Conservation (phyloP, 768 basidiomycete species). For the Sporobolomyces phaffii region DNA sequence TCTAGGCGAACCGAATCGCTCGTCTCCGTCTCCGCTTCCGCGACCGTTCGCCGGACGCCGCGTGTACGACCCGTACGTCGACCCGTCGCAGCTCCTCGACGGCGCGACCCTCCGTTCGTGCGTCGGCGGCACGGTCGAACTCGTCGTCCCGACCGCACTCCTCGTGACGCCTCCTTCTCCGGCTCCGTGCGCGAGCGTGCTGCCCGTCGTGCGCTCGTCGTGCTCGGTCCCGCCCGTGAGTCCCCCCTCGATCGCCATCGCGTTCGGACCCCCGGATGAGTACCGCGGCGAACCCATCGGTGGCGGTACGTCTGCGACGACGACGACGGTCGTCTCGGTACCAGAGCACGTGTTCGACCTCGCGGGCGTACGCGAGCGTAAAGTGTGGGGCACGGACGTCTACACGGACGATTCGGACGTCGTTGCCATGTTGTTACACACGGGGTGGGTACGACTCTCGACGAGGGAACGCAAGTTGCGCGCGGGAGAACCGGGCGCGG, state of each 20-base stretch:
- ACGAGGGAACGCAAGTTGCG: background rate
- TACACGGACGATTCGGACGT: slow-evolving; percentile 52
- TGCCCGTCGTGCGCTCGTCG: background rate
- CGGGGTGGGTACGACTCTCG: slow-evolving; percentile 47
- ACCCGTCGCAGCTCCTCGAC: slow-evolving; percentile 38
- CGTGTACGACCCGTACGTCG: slow-evolving; percentile 36
- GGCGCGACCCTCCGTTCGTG: slow-evolving; percentile 28
- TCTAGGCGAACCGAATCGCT: too few relatives aligned
- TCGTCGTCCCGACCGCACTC: slow-evolving; percentile 22
- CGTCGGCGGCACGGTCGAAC: slow-evolving; percentile 36
- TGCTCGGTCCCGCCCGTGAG: slow-evolving; percentile 5
- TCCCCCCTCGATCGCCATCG: slow-evolving; percentile 10
- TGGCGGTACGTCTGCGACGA: background rate
- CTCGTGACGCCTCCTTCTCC: background rate
- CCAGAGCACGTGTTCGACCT: slow-evolving; percentile 39
- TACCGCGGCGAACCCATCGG: slow-evolving; percentile 22
- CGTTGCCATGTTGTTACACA: slow-evolving; percentile 47
- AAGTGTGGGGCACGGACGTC: slow-evolving; percentile 50
- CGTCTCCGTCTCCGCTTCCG: background rate
- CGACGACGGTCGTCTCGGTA: slow-evolving; percentile 3
- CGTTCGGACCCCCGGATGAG: slow-evolving; percentile 7
- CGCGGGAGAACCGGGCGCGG: slow-evolving; percentile 27
- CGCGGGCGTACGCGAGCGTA: slow-evolving; percentile 37
- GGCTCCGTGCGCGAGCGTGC: background rate
- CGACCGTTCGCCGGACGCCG: slow-evolving; percentile 33